Conservation (phyloP, 2,329 filamentous ascomycete species). For the Talaromyces sp. region DNA sequence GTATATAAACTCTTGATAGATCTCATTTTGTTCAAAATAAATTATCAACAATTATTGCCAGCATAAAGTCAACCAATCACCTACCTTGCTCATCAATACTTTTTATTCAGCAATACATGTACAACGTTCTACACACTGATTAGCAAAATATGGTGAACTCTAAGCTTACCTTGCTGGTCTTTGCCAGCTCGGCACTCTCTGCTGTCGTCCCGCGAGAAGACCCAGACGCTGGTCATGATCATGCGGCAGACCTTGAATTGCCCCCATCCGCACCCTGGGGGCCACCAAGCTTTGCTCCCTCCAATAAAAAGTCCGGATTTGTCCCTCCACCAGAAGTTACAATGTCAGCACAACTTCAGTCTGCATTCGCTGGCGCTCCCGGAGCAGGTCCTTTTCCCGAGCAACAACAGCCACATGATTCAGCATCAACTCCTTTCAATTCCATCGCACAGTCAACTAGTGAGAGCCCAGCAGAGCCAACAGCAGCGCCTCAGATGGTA, state of each 20-base stretch:
- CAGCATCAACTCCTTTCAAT: not conserved
- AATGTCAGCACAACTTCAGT: not conserved
- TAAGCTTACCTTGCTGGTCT: conserved; percentile 5
- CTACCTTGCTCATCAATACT: not conserved
- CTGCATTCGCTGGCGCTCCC: not conserved
- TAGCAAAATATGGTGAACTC: conserved; percentile 3
- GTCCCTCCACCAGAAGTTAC: not conserved
- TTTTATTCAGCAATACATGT: not conserved
- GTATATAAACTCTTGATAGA: not conserved
- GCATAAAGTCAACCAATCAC: not conserved
- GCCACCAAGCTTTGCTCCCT: not conserved
- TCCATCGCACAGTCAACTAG: not conserved
- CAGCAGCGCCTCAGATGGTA: not conserved
- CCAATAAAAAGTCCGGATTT: not conserved
- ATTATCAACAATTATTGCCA: not conserved
- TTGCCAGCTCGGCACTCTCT: conserved; percentile 5
- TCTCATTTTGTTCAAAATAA: not conserved
- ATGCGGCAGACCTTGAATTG: not conserved
- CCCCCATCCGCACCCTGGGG: not conserved
- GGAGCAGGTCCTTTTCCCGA: not conserved
- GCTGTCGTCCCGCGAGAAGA: conserved; percentile 6
- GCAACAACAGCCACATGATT: not conserved
- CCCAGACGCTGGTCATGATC: not conserved
- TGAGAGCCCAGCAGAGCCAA: not conserved
- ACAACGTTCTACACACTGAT: not conserved